Evolutionary conservation across 192 early-diverging fungal genomes (phyloP).

Genomic region (Rhizoclosmatium globosum): DNA sequence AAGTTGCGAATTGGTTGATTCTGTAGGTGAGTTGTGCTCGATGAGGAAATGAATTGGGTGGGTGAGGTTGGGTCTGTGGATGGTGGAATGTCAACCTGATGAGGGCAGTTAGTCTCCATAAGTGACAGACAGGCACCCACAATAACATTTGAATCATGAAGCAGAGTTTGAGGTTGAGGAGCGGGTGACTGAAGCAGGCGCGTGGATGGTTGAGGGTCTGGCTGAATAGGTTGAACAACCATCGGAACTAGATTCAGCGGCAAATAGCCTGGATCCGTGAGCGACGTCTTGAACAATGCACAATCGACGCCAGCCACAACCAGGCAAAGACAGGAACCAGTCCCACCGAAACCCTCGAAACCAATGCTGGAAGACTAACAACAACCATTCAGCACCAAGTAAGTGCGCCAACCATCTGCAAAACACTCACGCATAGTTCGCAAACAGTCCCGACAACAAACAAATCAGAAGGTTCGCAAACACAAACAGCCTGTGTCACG

Average conservation of each 20-base stretch:
- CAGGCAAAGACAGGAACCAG: conserved; percentile 42
- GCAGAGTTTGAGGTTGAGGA: no score
- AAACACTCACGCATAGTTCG: conserved; percentile 41
- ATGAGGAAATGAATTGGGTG: neutral
- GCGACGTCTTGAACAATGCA: conserved; percentile 43
- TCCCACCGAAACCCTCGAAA: conserved; percentile 5
- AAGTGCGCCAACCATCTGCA: neutral
- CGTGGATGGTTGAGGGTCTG: neutral
- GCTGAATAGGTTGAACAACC: neutral
- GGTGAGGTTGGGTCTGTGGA: neutral
- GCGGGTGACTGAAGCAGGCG: no score
- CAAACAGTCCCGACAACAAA: conserved; percentile 32
- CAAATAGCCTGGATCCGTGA: conserved; percentile 55
- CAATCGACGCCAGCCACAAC: conserved; percentile 42
- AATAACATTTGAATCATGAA: neutral
- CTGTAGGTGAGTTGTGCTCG: neutral
- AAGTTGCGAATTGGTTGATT: neutral
- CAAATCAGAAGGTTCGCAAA: conserved; percentile 41
- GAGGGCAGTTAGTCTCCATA: conserved; percentile 1
- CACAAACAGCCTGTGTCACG: conserved; percentile 42
- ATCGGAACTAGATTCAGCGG: neutral
- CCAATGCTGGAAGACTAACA: conserved; percentile 27
- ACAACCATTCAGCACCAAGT: neutral
- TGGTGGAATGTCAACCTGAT: neutral
- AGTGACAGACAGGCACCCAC: conserved; percentile 3